These are phyloP conservation scores for Diaporthe caulivora DNA, from an alignment of 2,329 filamentous ascomycete genomes.

Conservation along the genomic window DNA sequence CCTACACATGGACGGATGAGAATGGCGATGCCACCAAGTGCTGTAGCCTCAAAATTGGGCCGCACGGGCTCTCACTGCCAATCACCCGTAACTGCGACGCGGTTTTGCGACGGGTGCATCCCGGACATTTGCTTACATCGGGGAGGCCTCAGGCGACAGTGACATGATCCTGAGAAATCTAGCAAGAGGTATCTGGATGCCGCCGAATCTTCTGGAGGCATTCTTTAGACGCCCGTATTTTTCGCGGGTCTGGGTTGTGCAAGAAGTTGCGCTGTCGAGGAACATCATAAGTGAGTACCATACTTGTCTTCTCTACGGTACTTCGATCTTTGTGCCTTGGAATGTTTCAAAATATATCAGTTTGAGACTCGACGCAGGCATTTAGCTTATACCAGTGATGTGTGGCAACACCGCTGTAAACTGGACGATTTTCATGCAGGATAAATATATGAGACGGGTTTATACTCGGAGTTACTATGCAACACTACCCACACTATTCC, in stretches of 20 bases:
- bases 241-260: background rate
- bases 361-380: too few species aligned
- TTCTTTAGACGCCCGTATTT: background rate
- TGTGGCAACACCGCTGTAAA: background rate
- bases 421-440: background rate
- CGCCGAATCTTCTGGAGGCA: background rate
- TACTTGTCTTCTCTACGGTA: too few species aligned
- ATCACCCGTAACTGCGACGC: constrained; percentile 6
- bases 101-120: background rate
- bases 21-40: background rate
- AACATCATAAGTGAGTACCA: background rate
- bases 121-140: background rate
- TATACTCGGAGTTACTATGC: background rate
- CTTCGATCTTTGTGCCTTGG: too few species aligned
- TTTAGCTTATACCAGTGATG: too few species aligned
- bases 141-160: background rate
- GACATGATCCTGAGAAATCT: background rate
- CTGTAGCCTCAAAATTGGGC: background rate
- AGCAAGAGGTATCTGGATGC: background rate
- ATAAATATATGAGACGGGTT: background rate
- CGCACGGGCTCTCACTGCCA: background rate
- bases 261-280: background rate
- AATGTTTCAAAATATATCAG: too few species aligned
- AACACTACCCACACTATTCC: background rate
- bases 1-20: background rate